Percentiles rank a stretch among this genome's conserved stretches.
These are phyloP conservation scores for Alternaria arborescens DNA, from an alignment of 2,329 filamentous ascomycete genomes.

Conservation along the genomic window DNA sequence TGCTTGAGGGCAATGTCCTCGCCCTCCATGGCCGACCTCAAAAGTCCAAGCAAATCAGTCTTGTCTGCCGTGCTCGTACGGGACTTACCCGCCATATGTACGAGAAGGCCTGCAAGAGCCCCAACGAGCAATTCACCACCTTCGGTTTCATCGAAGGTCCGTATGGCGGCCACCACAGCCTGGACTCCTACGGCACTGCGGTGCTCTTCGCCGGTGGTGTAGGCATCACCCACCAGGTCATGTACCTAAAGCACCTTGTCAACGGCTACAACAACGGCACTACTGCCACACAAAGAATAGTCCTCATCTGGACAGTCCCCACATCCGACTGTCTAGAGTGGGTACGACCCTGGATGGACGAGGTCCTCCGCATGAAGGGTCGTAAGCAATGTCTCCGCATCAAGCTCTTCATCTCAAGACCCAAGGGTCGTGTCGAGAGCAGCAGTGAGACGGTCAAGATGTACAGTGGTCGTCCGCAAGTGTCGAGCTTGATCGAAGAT, in stretches of 20 bases:
- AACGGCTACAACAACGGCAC: slow-evolving; percentile 73
- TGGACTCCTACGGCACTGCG: slow-evolving; percentile 79
- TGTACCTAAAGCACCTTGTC: slow-evolving; percentile 77
- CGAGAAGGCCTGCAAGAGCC: slow-evolving; percentile 69
- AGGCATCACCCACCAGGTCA: slow-evolving; percentile 81
- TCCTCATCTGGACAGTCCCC: slow-evolving; percentile 82
- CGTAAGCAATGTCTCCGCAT: slow-evolving; percentile 67
- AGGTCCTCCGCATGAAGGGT: slow-evolving; percentile 66
- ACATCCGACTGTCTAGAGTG: slow-evolving; percentile 71
- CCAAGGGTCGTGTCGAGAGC: slow-evolving; percentile 63
- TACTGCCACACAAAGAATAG: slow-evolving; percentile 73
- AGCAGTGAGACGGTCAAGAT: slow-evolving; percentile 68
- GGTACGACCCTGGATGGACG: slow-evolving; percentile 72
- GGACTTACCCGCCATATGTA: slow-evolving; percentile 77
- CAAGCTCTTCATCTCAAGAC: slow-evolving; percentile 70
- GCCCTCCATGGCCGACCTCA: slow-evolving; percentile 27
- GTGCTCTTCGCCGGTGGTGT: slow-evolving; percentile 83
- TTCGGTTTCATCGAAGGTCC: slow-evolving; percentile 77
- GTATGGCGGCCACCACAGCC: slow-evolving; percentile 74
- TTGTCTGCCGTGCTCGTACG: slow-evolving; percentile 76
- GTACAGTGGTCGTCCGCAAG: slow-evolving; percentile 67
- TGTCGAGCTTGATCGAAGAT: slow-evolving; percentile 64
- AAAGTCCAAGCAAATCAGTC: slow-evolving; percentile 65
- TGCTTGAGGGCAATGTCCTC: slow-evolving; percentile 40
- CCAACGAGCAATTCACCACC: slow-evolving; percentile 68